Conservation (phyloP, 169 alveolate species). For the Babesia caballi region DNA sequence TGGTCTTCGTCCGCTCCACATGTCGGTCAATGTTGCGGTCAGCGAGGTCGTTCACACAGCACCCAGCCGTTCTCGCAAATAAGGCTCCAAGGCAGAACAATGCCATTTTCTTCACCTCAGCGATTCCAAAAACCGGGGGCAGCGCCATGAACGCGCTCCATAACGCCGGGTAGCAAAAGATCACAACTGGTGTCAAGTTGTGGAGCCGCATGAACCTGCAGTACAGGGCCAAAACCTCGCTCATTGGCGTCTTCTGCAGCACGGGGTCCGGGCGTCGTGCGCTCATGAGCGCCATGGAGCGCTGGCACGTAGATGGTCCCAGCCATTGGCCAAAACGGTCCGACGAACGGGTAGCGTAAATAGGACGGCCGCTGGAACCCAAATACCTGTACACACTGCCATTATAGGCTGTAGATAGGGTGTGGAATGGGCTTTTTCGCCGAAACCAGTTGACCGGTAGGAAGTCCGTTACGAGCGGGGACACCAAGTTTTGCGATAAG, state of each 20-base stretch:
- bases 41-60: constrained; percentile 81
- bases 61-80: constrained; percentile 70
- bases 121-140: constrained; percentile 30
- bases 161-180: constrained; percentile 51
- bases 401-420: not conserved
- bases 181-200: constrained; percentile 39
- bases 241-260: not conserved
- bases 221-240: not conserved
- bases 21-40: constrained; percentile 74
- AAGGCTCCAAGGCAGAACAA: constrained; percentile 65
- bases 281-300: constrained; percentile 1
- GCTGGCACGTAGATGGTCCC: not conserved
- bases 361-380: too few relatives aligned
- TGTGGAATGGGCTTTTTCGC: not conserved
- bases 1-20: constrained; percentile 89
- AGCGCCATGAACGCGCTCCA: constrained; percentile 60
- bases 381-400: not conserved
- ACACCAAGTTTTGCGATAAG: not conserved
- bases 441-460: not conserved
- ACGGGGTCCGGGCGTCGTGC: not conserved
- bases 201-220: constrained; percentile 51
- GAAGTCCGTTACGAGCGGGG: not conserved
- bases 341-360: too few relatives aligned
- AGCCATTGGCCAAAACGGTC: not conserved
- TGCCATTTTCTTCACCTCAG: constrained; percentile 50